Evolutionary conservation across 2,329 filamentous ascomycete genomes (phyloP).

Genomic region (Xylariales sp.): DNA sequence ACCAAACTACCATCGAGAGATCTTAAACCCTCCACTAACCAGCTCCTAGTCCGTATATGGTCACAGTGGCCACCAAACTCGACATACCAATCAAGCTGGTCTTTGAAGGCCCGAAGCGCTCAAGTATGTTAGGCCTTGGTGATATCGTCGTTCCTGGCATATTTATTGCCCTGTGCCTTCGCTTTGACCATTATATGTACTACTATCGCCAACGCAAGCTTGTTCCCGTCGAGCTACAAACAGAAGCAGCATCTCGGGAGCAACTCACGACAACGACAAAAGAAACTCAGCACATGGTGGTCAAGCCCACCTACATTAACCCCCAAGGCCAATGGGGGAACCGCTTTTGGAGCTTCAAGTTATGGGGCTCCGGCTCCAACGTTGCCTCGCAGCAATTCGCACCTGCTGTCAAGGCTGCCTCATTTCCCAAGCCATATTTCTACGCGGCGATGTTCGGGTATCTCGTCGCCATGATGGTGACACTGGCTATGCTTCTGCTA

Average conservation of each 20-base stretch:
- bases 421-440: slow-evolving; percentile 85
- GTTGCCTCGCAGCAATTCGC: slow-evolving; percentile 22
- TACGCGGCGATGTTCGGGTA: slow-evolving; percentile 74
- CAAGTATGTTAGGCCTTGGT: slow-evolving; percentile 85
- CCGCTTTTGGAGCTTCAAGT: slow-evolving; percentile 77
- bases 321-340: slow-evolving; percentile 78
- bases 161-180: slow-evolving; percentile 78
- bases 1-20: not conserved
- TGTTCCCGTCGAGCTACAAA: slow-evolving; percentile 30
- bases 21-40: slow-evolving; percentile 14
- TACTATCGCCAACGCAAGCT: slow-evolving; percentile 66
- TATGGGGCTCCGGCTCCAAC: slow-evolving; percentile 23
- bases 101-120: slow-evolving; percentile 62
- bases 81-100: slow-evolving; percentile 92
- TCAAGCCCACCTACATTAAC: slow-evolving; percentile 50
- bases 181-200: slow-evolving; percentile 86
- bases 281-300: slow-evolving; percentile 36
- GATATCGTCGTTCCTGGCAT: slow-evolving; percentile 92
- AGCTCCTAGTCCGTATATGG: slow-evolving; percentile 64
- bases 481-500: slow-evolving; percentile 70
- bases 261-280: slow-evolving; percentile 27
- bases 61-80: slow-evolving; percentile 80
- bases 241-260: slow-evolving; percentile 24
- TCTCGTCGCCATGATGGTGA: slow-evolving; percentile 69
- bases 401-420: slow-evolving; percentile 33